Evolutionary conservation across 2,329 filamentous ascomycete species (phyloP).

Genomic region (Juglanconis juglandina): DNA sequence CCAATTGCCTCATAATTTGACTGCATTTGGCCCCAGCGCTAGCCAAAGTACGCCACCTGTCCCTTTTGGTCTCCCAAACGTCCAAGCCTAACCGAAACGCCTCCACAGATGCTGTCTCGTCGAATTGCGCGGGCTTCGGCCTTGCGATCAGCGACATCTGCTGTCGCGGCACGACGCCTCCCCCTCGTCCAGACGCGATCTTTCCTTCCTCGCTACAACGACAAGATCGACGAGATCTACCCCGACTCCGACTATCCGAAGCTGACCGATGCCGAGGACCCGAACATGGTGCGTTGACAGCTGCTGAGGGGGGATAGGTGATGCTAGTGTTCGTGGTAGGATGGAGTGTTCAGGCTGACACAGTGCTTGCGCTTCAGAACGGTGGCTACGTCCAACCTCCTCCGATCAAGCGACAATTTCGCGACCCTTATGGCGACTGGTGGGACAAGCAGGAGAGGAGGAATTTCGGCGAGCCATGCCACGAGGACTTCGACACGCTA

Average conservation of each 20-base stretch:
- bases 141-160: constrained; percentile 40
- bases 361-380: constrained; percentile 52
- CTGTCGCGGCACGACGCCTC: constrained; percentile 45
- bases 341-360: not conserved
- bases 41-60: constrained; percentile 32
- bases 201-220: constrained; percentile 50
- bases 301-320: not conserved
- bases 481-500: constrained; percentile 93
- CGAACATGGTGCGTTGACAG: constrained; percentile 27
- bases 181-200: constrained; percentile 55
- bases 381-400: constrained; percentile 80
- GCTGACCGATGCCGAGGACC: constrained; percentile 60
- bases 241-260: constrained; percentile 41
- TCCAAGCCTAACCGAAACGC: not conserved
- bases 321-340: not conserved
- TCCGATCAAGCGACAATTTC: constrained; percentile 79
- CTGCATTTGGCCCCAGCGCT: constrained; percentile 31
- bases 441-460: constrained; percentile 97
- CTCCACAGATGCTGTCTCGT: constrained; percentile 56
- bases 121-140: constrained; percentile 53
- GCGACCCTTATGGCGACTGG: constrained; percentile 90
- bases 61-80: not conserved
- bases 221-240: constrained; percentile 51
- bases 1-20: constrained; percentile 26
- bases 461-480: constrained; percentile 93